Evolutionary conservation across 129 eudicot genomes (phyloP).

Genomic region (Gnaphalium uliginosum): DNA sequence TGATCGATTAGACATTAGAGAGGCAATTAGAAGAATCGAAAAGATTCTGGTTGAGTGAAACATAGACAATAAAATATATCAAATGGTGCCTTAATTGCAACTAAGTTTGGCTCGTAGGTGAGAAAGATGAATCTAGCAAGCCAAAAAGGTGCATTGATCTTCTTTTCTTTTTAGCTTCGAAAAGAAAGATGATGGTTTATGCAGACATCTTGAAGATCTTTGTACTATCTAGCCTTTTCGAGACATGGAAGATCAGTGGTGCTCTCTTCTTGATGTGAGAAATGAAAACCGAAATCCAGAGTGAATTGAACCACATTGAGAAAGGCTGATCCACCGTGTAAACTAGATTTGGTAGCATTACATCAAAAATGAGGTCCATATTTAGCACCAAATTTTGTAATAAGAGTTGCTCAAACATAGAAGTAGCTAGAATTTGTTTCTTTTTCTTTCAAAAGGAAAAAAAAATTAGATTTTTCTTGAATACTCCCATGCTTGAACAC

Average conservation of each 20-base stretch:
- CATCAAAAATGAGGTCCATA: no score
- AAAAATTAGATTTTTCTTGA: no score
- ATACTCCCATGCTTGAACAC: no score
- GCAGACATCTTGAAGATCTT: not conserved
- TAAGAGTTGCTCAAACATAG: no score
- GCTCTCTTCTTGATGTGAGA: not conserved
- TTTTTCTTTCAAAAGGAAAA: no score
- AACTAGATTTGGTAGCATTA: no score
- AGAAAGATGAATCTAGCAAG: not conserved
- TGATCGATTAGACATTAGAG: constrained; percentile 48
- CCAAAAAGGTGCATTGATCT: not conserved
- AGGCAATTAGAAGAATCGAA: constrained; percentile 50
- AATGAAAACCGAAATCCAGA: not conserved
- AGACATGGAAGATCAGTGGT: not conserved
- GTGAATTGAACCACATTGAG: no score
- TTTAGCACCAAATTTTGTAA: no score
- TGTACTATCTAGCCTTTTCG: not conserved
- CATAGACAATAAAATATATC: not conserved
- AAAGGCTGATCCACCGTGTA: no score
- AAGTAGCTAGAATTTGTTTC: no score
- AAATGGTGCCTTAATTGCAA: not conserved
- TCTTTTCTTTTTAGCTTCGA: not conserved
- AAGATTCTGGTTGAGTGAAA: constrained; percentile 23
- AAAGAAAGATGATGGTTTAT: not conserved
- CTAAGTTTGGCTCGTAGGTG: not conserved